A percentile compares a stretch with the other conserved stretches of the same genome.
phyloP scores from a whole-genome alignment of 768 basidiomycete genomes.

The Clathrus columnatus region DNA sequence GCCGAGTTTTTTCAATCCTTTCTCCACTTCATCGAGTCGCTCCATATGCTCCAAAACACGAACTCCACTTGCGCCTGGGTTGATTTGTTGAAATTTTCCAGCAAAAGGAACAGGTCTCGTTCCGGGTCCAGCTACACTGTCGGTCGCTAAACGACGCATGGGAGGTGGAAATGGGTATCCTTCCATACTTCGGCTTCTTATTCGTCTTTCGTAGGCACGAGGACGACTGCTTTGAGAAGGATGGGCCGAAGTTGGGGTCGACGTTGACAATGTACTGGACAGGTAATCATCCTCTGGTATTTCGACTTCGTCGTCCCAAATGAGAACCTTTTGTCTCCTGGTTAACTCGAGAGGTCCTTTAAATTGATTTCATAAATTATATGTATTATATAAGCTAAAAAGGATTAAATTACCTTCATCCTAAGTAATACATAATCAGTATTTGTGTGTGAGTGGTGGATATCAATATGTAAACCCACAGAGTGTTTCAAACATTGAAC shows the following conservation, averaged over 20 bases:
- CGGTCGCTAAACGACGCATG: slow-evolving; percentile 53
- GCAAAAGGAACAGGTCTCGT: slow-evolving; percentile 75
- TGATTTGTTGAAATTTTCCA: slow-evolving; percentile 74
- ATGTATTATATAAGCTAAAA: background rate
- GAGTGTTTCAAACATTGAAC: slow-evolving; percentile 72
- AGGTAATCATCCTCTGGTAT: slow-evolving; percentile 43
- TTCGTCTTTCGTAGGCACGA: slow-evolving; percentile 48
- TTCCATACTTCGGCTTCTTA: slow-evolving; percentile 11
- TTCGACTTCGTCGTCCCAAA: slow-evolving; percentile 84
- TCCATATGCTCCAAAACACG: slow-evolving; percentile 81
- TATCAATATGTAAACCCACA: slow-evolving; percentile 42
- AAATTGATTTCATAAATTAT: slow-evolving; percentile 9
- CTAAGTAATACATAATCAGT: slow-evolving; percentile 27
- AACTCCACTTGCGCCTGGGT: slow-evolving; percentile 81
- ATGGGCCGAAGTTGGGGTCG: slow-evolving; percentile 24
- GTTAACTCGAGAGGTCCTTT: slow-evolving; percentile 86
- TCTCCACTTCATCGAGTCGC: slow-evolving; percentile 74
- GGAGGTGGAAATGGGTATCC: slow-evolving; percentile 66
- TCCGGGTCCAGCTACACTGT: slow-evolving; percentile 42
- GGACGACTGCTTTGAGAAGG: slow-evolving; percentile 25
- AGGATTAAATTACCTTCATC: slow-evolving; percentile 52
- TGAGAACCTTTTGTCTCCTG: slow-evolving; percentile 67
- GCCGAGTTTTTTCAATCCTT: slow-evolving; percentile 66
- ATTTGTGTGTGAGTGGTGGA: background rate
- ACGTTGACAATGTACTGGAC: background rate